Base-by-base conservation (phyloP, 2,329 filamentous ascomycete species). In the Dothideomycetidae sp. region DNA sequence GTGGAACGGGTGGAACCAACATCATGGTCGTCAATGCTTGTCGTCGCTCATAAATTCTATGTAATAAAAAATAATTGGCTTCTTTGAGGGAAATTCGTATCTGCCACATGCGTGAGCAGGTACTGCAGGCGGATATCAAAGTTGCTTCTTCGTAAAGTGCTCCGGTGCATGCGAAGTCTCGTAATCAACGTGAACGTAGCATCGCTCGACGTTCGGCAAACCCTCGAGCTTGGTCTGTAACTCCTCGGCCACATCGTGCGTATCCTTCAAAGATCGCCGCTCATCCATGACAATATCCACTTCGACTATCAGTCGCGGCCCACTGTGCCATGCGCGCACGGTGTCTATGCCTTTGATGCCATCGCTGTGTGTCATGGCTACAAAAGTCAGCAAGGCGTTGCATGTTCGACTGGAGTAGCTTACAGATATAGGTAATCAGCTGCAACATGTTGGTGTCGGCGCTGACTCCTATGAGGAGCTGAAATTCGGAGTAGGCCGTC, bases 121-220 rank as follows among this genome's bases (percentile, higher is more conserved):
- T n/a, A n/a, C n/a, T n/a, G n/a, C n/a, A n/a, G n/a, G n/a, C n/a
- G n/a, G n/a, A n/a, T n/a, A n/a, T n/a, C n/a, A 75, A 32, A 77
- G 51, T 48, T 77, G 73, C 59, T 78, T 78, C 56, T 78, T 78
- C 54, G 73, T 56, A 45, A 71, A 76, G 55, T 78, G 86, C 64
- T 94, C 86, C 0, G 88, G 88, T 58, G 90, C 86, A 59, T 96
- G 90, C 12, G 80, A 85, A 3, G 86, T 94, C 64, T 96, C 90
- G 50, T 92, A 96, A 58, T 98, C 90, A 12, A 94, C 86, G 57
- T 98, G 90, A 13, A 96, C 90, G 55, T 94, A 96, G 0, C 85
- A 85, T 42, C 90, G 67, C 68, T 96, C 90, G 7, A 96, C 78
- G 54, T 93, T 79, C 0, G 90, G 88, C 45, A 98, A 60, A 40